These are phyloP conservation scores for Tetrapisispora arboricola DNA, from an alignment of 805 yeast genomes.

Conservation along the genomic window DNA sequence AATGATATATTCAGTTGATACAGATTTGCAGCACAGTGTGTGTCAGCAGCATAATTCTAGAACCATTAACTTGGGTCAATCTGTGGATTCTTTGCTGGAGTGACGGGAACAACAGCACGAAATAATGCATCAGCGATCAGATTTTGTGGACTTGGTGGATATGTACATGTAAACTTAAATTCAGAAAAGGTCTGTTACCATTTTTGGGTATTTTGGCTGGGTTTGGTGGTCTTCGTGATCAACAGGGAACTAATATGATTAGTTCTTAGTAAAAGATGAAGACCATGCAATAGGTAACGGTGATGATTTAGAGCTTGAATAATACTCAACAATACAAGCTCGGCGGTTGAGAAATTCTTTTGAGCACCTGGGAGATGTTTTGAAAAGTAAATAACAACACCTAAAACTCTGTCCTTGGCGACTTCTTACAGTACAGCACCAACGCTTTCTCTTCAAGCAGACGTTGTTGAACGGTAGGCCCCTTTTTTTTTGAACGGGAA, in stretches of 20 bases:
- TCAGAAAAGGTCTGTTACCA: conserved; percentile 8
- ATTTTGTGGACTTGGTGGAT: conserved; percentile 6
- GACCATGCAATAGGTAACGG: conserved; percentile 7
- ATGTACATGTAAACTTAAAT: conserved; percentile 9
- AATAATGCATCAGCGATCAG: conserved; percentile 12
- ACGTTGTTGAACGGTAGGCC: conserved; percentile 7
- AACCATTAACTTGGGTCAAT: conserved; percentile 1
- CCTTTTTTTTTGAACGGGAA: conserved; percentile 3
- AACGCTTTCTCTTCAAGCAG: conserved; percentile 8
- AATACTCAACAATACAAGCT: conserved; percentile 10
- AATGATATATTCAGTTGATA: not conserved
- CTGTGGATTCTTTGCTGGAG: not conserved
- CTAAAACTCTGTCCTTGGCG: conserved; percentile 4
- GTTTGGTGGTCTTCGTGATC: conserved; percentile 6
- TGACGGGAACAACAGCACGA: conserved; percentile 1
- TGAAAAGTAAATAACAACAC: conserved; percentile 9
- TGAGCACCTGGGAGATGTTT: conserved; percentile 35
- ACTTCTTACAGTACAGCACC: conserved; percentile 12
- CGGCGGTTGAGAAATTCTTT: conserved; percentile 8
- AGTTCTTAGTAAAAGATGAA: conserved; percentile 5
- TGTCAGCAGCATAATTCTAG: not conserved
- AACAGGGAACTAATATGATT: conserved; percentile 7
- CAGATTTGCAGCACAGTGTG: not conserved
- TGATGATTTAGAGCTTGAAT: conserved; percentile 9
- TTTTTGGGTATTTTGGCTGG: conserved; percentile 2